Percentiles rank a stretch among this genome's conserved stretches.
Evolutionary conservation across 2,329 filamentous ascomycete genomes (phyloP).

Genomic region (Myrmaecium sp.): DNA sequence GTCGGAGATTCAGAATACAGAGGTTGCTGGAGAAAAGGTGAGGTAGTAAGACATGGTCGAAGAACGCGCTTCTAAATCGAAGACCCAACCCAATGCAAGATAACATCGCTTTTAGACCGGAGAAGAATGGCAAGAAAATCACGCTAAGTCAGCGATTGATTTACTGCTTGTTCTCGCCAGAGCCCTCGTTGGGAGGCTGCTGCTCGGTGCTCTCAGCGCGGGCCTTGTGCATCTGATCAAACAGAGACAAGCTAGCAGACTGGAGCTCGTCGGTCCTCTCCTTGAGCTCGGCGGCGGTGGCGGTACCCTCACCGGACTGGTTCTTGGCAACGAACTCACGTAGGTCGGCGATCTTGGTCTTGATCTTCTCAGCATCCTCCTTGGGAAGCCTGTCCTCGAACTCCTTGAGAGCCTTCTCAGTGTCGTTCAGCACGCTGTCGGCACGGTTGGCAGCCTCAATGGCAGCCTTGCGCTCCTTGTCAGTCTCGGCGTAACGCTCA

Average conservation of each 20-base stretch:
- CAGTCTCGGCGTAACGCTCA: constrained; percentile 84
- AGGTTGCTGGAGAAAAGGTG: constrained; percentile 14
- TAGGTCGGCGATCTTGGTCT: constrained; percentile 76
- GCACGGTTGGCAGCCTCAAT: constrained; percentile 97
- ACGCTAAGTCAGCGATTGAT: constrained; percentile 9
- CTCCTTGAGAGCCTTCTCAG: constrained; percentile 95
- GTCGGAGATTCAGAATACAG: constrained; percentile 7
- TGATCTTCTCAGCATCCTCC: constrained; percentile 80
- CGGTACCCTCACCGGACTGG: constrained; percentile 76
- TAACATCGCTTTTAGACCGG: constrained; percentile 17
- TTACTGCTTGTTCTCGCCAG: constrained; percentile 56
- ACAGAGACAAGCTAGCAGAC: constrained; percentile 84
- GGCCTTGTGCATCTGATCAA: constrained; percentile 99
- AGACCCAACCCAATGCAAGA: constrained; percentile 18
- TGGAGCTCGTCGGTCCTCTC: constrained; percentile 97
- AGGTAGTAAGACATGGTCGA: constrained; percentile 18
- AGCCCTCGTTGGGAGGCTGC: constrained; percentile 25
- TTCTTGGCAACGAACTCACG: constrained; percentile 86
- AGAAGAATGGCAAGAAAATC: constrained; percentile 11
- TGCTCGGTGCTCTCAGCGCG: constrained; percentile 42
- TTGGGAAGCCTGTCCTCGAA: constrained; percentile 94
- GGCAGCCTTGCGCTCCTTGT: constrained; percentile 90
- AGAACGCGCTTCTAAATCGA: constrained; percentile 11
- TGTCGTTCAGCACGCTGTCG: constrained; percentile 91
- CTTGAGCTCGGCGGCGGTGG: constrained; percentile 88